Evolutionary conservation across 176 grass and related monocot genomes (phyloP).

Genomic region (barley (Hordeum vulgare)): MorexV3_pseudomolecules_assembly NC_058520.1:90533982-90534481

Average conservation of each 20-base stretch:
- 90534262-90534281: background rate
- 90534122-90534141: constrained; percentile 64
- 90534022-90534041: background rate
- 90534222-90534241: constrained; percentile 10
- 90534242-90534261: background rate
- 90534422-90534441: constrained; percentile 38
- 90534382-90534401: constrained; percentile 56
- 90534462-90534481: constrained; percentile 50
- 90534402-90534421: constrained; percentile 58
- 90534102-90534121: constrained; percentile 74
- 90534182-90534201: constrained; percentile 70
- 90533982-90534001: background rate
- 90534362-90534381: constrained; percentile 51
- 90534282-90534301: background rate
- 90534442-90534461: constrained; percentile 31
- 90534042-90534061: background rate
- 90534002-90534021: background rate
- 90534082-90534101: constrained; percentile 3
- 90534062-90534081: background rate
- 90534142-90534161: constrained; percentile 56
- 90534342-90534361: constrained; percentile 59
- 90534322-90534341: constrained; percentile 59
- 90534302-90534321: constrained; percentile 41
- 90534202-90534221: constrained; percentile 71
- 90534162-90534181: constrained; percentile 67